Conservation (phyloP, 2,329 filamentous ascomycete species). For the Arachnomyces sp. region DNA sequence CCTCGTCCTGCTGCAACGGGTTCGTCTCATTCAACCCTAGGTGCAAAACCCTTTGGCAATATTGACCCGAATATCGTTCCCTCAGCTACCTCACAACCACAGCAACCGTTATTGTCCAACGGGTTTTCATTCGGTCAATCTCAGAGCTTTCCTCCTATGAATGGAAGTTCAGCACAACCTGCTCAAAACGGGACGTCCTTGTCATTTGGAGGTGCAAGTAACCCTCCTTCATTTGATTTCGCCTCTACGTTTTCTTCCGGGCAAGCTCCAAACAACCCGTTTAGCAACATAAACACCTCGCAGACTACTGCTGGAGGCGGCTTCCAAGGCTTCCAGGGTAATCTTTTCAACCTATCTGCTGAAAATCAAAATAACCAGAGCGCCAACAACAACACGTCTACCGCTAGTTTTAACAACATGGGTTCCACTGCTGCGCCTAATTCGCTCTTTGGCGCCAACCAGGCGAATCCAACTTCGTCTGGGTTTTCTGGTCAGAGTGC, state of each 20-base stretch:
- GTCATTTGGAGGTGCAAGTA: slow-evolving; percentile 22
- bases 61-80: slow-evolving; percentile 24
- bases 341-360: slow-evolving; percentile 23
- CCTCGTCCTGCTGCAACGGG: slow-evolving; percentile 16
- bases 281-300: slow-evolving; percentile 19
- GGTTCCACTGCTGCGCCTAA: too few species aligned
- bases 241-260: slow-evolving; percentile 17
- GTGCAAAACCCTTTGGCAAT: slow-evolving; percentile 23
- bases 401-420: not conserved
- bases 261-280: slow-evolving; percentile 27
- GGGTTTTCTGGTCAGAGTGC: too few species aligned
- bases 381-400: not conserved
- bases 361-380: slow-evolving; percentile 10
- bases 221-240: slow-evolving; percentile 27
- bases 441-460: too few species aligned
- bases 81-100: slow-evolving; percentile 13
- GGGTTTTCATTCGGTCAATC: slow-evolving; percentile 30
- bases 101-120: slow-evolving; percentile 17
- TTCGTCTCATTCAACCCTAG: slow-evolving; percentile 10
- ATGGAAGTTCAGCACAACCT: slow-evolving; percentile 15
- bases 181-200: slow-evolving; percentile 22
- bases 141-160: slow-evolving; percentile 27
- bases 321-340: slow-evolving; percentile 26
- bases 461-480: too few species aligned
- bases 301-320: slow-evolving; percentile 14